phyloP scores from a whole-genome alignment of 1,139 yeast genomes.

The Suhomyces bolitotheri region DNA sequence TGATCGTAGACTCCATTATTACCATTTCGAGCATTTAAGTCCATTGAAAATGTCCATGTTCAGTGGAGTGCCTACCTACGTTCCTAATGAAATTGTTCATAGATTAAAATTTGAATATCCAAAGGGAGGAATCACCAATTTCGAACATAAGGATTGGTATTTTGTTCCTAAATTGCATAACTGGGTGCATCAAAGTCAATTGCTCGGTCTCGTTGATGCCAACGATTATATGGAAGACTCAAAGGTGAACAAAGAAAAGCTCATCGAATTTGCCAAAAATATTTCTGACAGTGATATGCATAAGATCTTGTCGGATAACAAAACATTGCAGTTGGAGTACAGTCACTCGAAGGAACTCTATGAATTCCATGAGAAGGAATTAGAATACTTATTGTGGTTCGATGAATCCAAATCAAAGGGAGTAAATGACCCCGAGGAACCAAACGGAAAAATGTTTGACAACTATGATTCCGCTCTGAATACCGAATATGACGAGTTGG shows the following conservation, averaged over 20 bases:
- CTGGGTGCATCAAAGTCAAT: slow-evolving; percentile 24
- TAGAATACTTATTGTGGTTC: slow-evolving; percentile 22
- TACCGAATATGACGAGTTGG: slow-evolving; percentile 18
- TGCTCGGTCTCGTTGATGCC: slow-evolving; percentile 9
- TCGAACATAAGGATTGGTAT: slow-evolving; percentile 26
- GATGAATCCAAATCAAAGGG: slow-evolving; percentile 22
- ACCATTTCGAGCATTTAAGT: slow-evolving; percentile 23
- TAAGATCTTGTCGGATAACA: slow-evolving; percentile 33
- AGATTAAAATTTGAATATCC: slow-evolving; percentile 22
- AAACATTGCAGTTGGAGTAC: slow-evolving; percentile 38
- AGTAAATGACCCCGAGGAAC: slow-evolving; percentile 14
- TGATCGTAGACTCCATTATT: slow-evolving; percentile 26
- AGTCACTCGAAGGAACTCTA: slow-evolving; percentile 40
- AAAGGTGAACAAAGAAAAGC: slow-evolving; percentile 14
- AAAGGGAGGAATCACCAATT: slow-evolving; percentile 22
- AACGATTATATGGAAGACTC: slow-evolving; percentile 14
- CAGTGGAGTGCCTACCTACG: slow-evolving; percentile 22
- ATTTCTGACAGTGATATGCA: slow-evolving; percentile 30
- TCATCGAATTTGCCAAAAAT: slow-evolving; percentile 13
- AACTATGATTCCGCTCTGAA: slow-evolving; percentile 7
- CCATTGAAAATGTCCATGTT: slow-evolving; percentile 24
- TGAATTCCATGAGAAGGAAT: slow-evolving; percentile 36
- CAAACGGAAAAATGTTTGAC: slow-evolving; percentile 11
- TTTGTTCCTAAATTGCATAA: slow-evolving; percentile 30
- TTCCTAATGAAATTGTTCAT: slow-evolving; percentile 18